Evolutionary conservation across 768 basidiomycete species (phyloP), one percentile per base, ranked within the genome.

Genomic region (Trametes meyenii): DNA sequence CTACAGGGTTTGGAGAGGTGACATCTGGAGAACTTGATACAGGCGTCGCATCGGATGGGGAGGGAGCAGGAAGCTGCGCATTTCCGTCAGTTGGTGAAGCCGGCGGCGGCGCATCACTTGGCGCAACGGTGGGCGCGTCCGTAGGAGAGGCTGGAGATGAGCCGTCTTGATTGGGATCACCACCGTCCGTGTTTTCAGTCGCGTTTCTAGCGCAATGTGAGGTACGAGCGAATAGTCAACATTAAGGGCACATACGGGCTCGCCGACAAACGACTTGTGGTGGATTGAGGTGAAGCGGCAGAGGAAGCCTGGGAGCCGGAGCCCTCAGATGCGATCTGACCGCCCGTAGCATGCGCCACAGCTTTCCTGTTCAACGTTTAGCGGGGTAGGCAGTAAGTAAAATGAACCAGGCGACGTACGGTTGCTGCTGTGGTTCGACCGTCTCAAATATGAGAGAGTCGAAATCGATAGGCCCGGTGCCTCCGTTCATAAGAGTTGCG

Each of bases 371-470:
- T 19, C 42, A 35, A 42, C 21, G 21, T 10, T 19, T 24, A 40
- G 38, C 16, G 43, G 49, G 29, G 8, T 33, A 8, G 29, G 29
- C 8, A n/a, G n/a, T 33, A 33, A n/a, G n/a, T 8, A 44, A 36
- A 16, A 36, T 58, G 14, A 43, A 50, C 24, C 39, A 42, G 16
- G 45, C 16, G 44, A 65, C 69, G 81, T 81, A 75, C 72, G 44
- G 74, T 44, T 60, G 69, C 46, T 60, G 69, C 44, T 10, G 77
- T 79, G 38, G 80, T 14, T 49, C 66, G 54, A 72, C 74, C 5
- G 76, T 76, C 54, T 77, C 73, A 50, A 84, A 75, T 35, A 79
- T 71, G n/a, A 83, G 63, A 38, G 67, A 74, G 66, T 85, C 85
- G 58, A 85, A 75, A 66, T 85, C 85, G 50, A 86, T 75, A 0